Conservation (phyloP, 306 rosid genomes). For the Inga laurina region DNA sequence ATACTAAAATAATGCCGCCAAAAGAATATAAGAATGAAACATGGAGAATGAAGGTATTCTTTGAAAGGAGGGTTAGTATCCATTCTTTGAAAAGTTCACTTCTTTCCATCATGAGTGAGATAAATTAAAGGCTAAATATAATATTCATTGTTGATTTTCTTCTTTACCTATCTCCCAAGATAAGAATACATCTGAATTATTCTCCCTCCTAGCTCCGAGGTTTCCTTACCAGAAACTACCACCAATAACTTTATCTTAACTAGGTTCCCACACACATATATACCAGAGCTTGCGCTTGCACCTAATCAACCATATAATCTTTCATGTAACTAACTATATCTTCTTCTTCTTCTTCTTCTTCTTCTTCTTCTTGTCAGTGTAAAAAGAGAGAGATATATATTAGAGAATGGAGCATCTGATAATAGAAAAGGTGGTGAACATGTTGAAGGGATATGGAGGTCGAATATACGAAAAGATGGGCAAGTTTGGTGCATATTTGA, state of each 20-base stretch:
- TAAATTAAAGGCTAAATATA: not conserved
- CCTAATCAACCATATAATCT: too few species aligned
- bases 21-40: not conserved
- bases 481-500: not conserved
- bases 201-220: not conserved
- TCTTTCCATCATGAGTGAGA: not conserved
- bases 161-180: not conserved
- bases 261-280: not conserved
- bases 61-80: not conserved
- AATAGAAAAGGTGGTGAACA: not conserved
- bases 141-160: not conserved
- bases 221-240: not conserved
- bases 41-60: not conserved
- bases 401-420: not conserved
- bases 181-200: not conserved
- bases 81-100: not conserved
- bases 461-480: not conserved
- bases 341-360: not conserved
- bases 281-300: not conserved
- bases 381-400: not conserved
- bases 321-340: not conserved
- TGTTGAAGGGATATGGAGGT: not conserved
- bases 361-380: not conserved
- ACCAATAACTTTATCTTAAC: not conserved
- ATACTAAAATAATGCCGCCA: not conserved